phyloP scores from a whole-genome alignment of 129 eudicot species.

The Helianthus tuberosus region DNA sequence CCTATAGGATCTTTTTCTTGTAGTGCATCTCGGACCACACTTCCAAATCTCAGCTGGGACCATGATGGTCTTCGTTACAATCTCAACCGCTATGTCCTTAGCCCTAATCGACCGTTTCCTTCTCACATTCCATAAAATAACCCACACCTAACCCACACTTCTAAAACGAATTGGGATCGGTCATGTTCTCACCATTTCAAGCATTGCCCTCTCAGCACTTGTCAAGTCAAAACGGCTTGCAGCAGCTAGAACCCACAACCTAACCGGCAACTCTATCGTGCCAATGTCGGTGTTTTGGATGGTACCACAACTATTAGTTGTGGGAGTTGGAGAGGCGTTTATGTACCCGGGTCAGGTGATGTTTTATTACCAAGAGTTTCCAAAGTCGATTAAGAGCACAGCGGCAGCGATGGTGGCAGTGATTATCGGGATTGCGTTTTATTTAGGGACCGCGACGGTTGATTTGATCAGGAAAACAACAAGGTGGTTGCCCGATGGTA shows the following conservation, averaged over 20 bases:
- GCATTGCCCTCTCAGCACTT: slow-evolving; percentile 67
- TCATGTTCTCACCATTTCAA: slow-evolving; percentile 45
- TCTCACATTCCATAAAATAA: slow-evolving; percentile 43
- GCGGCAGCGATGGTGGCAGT: slow-evolving; percentile 58
- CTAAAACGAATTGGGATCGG: slow-evolving; percentile 67
- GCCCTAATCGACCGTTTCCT: slow-evolving; percentile 40
- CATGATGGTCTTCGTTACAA: slow-evolving; percentile 41
- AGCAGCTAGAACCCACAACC: slow-evolving; percentile 22
- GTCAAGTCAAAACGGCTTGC: slow-evolving; percentile 58
- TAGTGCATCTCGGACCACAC: slow-evolving; percentile 33
- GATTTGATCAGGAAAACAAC: slow-evolving; percentile 45
- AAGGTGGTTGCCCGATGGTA: slow-evolving; percentile 59
- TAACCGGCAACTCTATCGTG: slow-evolving; percentile 13
- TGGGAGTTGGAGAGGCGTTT: slow-evolving; percentile 68
- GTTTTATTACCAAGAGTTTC: slow-evolving; percentile 68
- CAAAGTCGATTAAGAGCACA: slow-evolving; percentile 48
- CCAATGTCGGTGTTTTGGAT: slow-evolving; percentile 68
- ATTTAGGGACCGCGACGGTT: slow-evolving; percentile 49
- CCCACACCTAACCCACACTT: slow-evolving; percentile 36
- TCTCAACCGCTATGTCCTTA: slow-evolving; percentile 42
- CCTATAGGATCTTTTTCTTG: too few relatives aligned
- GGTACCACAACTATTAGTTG: slow-evolving; percentile 45
- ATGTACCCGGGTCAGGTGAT: slow-evolving; percentile 60
- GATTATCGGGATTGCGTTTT: slow-evolving; percentile 59
- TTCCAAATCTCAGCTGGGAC: slow-evolving; percentile 61